Percentiles rank a stretch among this genome's conserved stretches.
Evolutionary conservation across 2,329 filamentous ascomycete species (phyloP).

Genomic region (Penicillium sp.): DNA sequence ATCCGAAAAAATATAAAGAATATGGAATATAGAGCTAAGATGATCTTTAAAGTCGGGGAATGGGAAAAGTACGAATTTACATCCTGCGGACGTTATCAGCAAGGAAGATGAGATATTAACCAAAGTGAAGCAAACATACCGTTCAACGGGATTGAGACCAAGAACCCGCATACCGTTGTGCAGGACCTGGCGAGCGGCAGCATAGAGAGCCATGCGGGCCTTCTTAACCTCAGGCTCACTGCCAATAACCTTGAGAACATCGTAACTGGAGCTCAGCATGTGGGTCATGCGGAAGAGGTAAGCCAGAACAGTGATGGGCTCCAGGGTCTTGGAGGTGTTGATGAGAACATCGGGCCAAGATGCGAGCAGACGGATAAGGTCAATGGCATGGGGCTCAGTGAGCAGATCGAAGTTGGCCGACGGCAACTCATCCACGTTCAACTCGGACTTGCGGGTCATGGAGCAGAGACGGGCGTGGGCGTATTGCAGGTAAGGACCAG

Average conservation of each 20-base stretch:
- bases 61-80: conserved; percentile 20
- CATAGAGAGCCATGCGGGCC: conserved; percentile 64
- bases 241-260: conserved; percentile 62
- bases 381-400: conserved; percentile 61
- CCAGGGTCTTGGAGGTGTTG: conserved; percentile 66
- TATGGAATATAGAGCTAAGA: conserved; percentile 16
- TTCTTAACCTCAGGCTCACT: conserved; percentile 59
- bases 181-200: conserved; percentile 62
- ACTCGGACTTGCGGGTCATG: conserved; percentile 58
- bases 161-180: conserved; percentile 67
- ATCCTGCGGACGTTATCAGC: conserved; percentile 26
- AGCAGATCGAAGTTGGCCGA: conserved; percentile 62
- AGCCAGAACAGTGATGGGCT: conserved; percentile 65
- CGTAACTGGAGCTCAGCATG: conserved; percentile 62
- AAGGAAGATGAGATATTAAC: neutral
- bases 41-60: neutral
- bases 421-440: conserved; percentile 49
- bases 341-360: conserved; percentile 66
- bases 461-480: conserved; percentile 62
- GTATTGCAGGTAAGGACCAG: conserved; percentile 66
- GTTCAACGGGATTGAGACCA: conserved; percentile 65
- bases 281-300: conserved; percentile 70
- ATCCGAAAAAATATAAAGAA: conserved; percentile 14
- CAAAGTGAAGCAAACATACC: conserved; percentile 35
- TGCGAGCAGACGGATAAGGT: conserved; percentile 62